Evolutionary conservation across 148 eudicot genomes (phyloP), one percentile per base, ranked within the genome.

Genomic region (Vaccinium vitisidaea): DNA sequence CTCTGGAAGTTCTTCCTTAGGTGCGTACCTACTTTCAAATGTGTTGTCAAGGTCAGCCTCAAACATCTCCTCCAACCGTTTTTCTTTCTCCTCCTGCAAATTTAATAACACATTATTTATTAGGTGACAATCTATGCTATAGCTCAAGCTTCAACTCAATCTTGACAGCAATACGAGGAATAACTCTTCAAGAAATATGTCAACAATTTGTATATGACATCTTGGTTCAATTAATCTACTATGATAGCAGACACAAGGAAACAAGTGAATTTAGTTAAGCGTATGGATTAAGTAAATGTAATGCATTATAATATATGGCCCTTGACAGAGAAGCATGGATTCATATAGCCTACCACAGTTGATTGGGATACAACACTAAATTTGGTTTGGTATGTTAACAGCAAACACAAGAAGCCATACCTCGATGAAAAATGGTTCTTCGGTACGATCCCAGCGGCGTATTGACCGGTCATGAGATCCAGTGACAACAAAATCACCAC

Each of bases 381-480:
- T 69, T 69, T 27, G 39, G 74, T 69, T 69, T 27, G 43, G 74
- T 69, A 69, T 69, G 16, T 13, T 13, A 55, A 27, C 39, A 65
- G 56, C 27, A 21, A 14, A 80, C n/a, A 21, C 43, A 43, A 49
- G 21, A 58, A 25, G 46, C 25, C 63, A 83, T 71, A 97, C 99
- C 98, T 97, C 98, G 63, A 97, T 91, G 88, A 95, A 95, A 87
- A 97, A 95, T 43, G 98, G 97, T 83, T 97, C 99, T 86, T 97
- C 98, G 48, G 98, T 95, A 76, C 99, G 98, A 89, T 95, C 98
- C 99, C 99, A 97, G 27, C 98, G 95, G 52, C 99, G 92, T 79
- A 97, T 90, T 12, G 99, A 95, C 81, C 96, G 90, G 87, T 97
- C 99, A 91, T 93, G 96, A 88, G 99, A 95, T 87, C 99, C 99